Evolutionary conservation across 2,329 filamentous ascomycete species (phyloP), one percentile per base, ranked within the genome.

Genomic region (Sclerotinia glacialis): DNA sequence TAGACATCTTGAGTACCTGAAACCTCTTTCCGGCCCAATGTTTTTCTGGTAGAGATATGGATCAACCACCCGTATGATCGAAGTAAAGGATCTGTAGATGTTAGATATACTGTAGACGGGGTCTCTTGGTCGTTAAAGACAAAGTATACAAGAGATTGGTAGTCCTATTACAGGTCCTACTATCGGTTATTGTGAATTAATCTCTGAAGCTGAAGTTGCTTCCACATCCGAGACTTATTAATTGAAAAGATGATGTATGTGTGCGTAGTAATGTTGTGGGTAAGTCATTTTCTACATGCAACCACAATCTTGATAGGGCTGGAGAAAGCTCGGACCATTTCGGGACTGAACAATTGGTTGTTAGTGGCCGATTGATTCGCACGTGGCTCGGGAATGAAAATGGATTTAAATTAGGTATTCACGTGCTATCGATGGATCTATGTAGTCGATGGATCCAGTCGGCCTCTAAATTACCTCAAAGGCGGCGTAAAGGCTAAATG

Each of bases 1-100:
- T 97, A 97, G 0, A 91, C 95, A 79, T 96, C 84, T 79, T 96
- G 88, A 69, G 90, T 86, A 75, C 96, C 92, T 62, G 83, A 3
- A 86, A 85, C 0, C 0, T 86, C 85, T 6, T 84, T 40, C 37
- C 55, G 34, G 26, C 9, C 28, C 50, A 16, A 46, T 42, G 42
- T 23, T 42, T n/a, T 26, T 3, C 16, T 18, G 16, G 8, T n/a
- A 50, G 28, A 50, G 7, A 46, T n/a, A n/a, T 14, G 31, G 9
- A n/a, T 50, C 9, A n/a, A 14, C 21, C 21, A n/a, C 3, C 2
- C 40, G 11, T n/a, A 55, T 40, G 18, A 40, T 3, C 16, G 12
- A 37, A 31, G 26, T 11, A 52, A 28, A 16, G 16, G 47, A 50
- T 11, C n/a, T 50, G 8, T 14, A 12, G 28, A 54, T 37, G 28